phyloP scores from a whole-genome alignment of 768 basidiomycete species.

The Fomitopsis pulvina region DNA sequence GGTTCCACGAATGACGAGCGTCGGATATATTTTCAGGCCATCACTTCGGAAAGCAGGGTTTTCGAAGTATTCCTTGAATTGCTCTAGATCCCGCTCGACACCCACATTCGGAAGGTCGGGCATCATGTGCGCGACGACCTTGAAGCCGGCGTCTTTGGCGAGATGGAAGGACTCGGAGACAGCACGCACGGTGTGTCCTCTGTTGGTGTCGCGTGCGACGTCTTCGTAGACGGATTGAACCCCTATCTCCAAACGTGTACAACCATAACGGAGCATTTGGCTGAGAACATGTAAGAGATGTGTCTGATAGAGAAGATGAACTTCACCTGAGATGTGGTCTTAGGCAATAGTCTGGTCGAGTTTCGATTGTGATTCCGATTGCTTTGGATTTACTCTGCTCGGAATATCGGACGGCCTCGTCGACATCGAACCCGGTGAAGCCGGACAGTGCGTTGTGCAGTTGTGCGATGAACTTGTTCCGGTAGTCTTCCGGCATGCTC shows the following conservation, averaged over 20 bases:
- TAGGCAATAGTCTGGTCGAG: slow-evolving; percentile 95
- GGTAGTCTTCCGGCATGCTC: slow-evolving; percentile 98
- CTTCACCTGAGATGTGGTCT: slow-evolving; percentile 86
- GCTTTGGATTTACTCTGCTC: slow-evolving; percentile 98
- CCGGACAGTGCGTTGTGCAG: slow-evolving; percentile 96
- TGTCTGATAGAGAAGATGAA: not conserved
- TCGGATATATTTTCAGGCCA: slow-evolving; percentile 97
- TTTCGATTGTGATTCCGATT: slow-evolving; percentile 98
- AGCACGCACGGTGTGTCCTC: slow-evolving; percentile 96
- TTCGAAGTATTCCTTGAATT: slow-evolving; percentile 99
- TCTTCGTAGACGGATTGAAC: slow-evolving; percentile 99
- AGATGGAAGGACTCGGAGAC: slow-evolving; percentile 97
- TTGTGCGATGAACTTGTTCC: slow-evolving; percentile 89
- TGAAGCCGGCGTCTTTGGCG: slow-evolving; percentile 98
- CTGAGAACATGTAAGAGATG: slow-evolving; percentile 30
- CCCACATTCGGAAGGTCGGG: slow-evolving; percentile 98
- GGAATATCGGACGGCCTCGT: slow-evolving; percentile 94
- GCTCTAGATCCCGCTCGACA: slow-evolving; percentile 93
- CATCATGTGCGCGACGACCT: slow-evolving; percentile 99
- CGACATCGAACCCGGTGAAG: slow-evolving; percentile 87
- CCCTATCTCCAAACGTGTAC: slow-evolving; percentile 96
- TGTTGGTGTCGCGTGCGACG: slow-evolving; percentile 96
- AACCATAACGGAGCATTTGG: slow-evolving; percentile 99
- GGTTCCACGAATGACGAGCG: slow-evolving; percentile 94
- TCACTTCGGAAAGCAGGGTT: slow-evolving; percentile 97